Percentiles rank a stretch among this genome's conserved stretches.
Conservation (phyloP, 352 stramenopile genomes). For the Thraustochytrium striatum region DNA sequence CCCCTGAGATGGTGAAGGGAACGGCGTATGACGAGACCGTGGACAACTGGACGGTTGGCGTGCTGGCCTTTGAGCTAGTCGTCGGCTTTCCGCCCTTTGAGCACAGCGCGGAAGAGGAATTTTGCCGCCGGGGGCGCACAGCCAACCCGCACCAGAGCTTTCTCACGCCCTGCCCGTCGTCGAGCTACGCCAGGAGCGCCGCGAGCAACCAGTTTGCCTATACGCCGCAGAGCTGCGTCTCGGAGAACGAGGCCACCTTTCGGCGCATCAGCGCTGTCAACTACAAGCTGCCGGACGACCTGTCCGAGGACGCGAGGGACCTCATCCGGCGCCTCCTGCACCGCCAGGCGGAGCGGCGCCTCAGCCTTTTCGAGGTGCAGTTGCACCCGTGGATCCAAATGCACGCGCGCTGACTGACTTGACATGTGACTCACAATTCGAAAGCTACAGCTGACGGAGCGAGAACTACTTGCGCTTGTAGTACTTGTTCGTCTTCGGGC, state of each 20-base stretch:
- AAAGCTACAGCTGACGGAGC: neutral
- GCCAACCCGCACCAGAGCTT: neutral
- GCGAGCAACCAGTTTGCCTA: too few species aligned
- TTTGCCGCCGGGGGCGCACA: neutral
- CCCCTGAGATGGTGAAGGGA: slow-evolving; percentile 98
- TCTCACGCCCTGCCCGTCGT: neutral
- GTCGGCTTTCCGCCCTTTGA: slow-evolving; percentile 96
- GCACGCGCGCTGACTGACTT: neutral
- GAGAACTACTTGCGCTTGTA: slow-evolving; percentile 58
- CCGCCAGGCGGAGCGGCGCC: neutral
- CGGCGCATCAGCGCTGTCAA: slow-evolving; percentile 15
- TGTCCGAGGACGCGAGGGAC: neutral
- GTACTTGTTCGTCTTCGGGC: slow-evolving; percentile 73
- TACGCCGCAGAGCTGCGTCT: slow-evolving; percentile 31
- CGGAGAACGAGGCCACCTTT: slow-evolving; percentile 29
- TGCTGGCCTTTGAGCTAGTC: slow-evolving; percentile 98
- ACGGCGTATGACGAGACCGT: slow-evolving; percentile 93
- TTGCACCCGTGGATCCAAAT: slow-evolving; percentile 35
- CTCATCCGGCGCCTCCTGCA: slow-evolving; percentile 19
- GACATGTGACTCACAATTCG: neutral
- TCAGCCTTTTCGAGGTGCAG: slow-evolving; percentile 22
- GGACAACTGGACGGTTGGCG: slow-evolving; percentile 97
- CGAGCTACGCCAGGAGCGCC: neutral
- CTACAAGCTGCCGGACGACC: slow-evolving; percentile 11
- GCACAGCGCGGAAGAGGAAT: slow-evolving; percentile 4